These are phyloP conservation scores for Bimuria novae-zelandiae DNA, from an alignment of 2,329 filamentous ascomycete species.

Conservation along the genomic window DNA sequence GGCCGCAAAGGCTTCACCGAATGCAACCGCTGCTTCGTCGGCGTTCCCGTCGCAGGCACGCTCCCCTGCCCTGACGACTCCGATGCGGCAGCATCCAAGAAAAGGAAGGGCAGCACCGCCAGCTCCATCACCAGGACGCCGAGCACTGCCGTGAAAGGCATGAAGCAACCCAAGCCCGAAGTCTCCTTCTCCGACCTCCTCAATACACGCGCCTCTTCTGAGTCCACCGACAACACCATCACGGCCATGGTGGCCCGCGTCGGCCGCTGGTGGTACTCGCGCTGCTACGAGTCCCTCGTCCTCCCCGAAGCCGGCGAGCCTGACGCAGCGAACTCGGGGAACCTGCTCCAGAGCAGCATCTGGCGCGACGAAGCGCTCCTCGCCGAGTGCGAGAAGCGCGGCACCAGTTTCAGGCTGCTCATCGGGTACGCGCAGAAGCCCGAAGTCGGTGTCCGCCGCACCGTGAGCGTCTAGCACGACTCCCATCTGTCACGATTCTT, in stretches of 20 bases:
- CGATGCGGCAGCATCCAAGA: constrained; percentile 24
- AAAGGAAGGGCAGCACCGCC: constrained; percentile 36
- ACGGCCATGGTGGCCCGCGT: constrained; percentile 91
- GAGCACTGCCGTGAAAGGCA: constrained; percentile 10
- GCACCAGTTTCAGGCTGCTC: constrained; percentile 85
- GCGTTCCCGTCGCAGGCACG: constrained; percentile 70
- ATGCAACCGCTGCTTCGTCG: constrained; percentile 76
- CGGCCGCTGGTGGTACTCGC: constrained; percentile 94
- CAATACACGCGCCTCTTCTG: constrained; percentile 35
- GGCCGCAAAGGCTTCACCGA: constrained; percentile 72
- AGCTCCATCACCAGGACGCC: constrained; percentile 28
- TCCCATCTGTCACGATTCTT: neutral
- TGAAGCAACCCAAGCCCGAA: constrained; percentile 34
- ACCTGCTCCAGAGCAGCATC: constrained; percentile 63
- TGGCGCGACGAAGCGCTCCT: constrained; percentile 79
- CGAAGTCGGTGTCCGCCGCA: constrained; percentile 50
- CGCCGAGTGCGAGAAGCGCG: constrained; percentile 82
- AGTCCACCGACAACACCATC: constrained; percentile 76
- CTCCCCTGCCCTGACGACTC: constrained; percentile 41
- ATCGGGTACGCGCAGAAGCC: constrained; percentile 91
- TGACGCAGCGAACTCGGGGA: constrained; percentile 38
- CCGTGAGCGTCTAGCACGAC: constrained; percentile 54
- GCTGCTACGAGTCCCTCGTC: constrained; percentile 80
- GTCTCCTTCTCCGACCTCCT: constrained; percentile 46
- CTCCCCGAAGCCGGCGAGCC: constrained; percentile 42